Percentiles rank a stretch among this genome's conserved stretches.
Evolutionary conservation across 1,284 basidiomycete genomes (phyloP).

Genomic region (Salmacisia buchloeana): DNA sequence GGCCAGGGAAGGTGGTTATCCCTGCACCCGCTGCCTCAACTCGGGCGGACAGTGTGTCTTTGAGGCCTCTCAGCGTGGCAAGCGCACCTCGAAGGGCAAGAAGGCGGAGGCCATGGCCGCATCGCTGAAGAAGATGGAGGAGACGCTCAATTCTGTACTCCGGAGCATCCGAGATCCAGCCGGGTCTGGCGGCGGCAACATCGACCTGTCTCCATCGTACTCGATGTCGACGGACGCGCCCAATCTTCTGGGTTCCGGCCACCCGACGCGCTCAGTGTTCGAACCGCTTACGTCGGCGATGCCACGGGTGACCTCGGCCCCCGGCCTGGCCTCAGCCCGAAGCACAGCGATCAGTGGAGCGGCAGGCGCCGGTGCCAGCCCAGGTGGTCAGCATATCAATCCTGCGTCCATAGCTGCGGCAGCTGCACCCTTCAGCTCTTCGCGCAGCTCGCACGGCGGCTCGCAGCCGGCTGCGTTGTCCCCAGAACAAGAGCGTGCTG

Average conservation of each 20-base stretch:
- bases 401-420: not conserved
- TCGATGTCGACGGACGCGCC: not conserved
- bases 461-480: not conserved
- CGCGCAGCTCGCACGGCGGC: conserved; percentile 2
- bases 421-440: not conserved
- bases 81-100: conserved; percentile 45
- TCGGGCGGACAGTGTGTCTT: conserved; percentile 47
- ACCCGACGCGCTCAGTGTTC: conserved; percentile 30
- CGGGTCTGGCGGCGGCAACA: not conserved
- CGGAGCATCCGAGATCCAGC: conserved; percentile 40
- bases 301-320: conserved; percentile 7
- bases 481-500: conserved; percentile 1
- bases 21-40: conserved; percentile 64
- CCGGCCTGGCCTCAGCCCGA: no score
- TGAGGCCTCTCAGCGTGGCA: conserved; percentile 47
- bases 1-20: conserved; percentile 69
- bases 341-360: no score
- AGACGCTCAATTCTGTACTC: conserved; percentile 40
- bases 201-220: not conserved
- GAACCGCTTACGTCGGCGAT: conserved; percentile 22
- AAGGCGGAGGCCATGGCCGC: conserved; percentile 44
- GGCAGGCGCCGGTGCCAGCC: conserved; percentile 2
- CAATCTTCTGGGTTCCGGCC: conserved; percentile 17
- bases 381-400: conserved; percentile 7
- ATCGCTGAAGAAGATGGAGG: conserved; percentile 47